Evolutionary conservation across 345 rosid species (phyloP).

Genomic region (Populus euphratica): DNA sequence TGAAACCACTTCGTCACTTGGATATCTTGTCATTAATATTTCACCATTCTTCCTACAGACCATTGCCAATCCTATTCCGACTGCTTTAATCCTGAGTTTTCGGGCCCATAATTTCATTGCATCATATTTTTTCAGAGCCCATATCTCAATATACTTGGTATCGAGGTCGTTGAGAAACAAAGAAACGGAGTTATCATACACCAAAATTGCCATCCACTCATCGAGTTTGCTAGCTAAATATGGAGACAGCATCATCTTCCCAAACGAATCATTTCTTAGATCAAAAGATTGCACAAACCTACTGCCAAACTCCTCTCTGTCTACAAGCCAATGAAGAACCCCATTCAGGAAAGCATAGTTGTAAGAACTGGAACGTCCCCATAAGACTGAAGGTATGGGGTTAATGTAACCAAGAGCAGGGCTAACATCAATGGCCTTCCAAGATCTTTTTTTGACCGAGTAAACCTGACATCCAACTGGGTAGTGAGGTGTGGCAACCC

Average conservation of each 20-base stretch:
- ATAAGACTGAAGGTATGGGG: no score
- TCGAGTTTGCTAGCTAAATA: neutral
- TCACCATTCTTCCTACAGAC: neutral
- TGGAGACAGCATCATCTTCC: neutral
- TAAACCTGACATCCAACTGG: neutral
- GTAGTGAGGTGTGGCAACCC: neutral
- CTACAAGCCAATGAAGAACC: neutral
- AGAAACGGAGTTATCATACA: neutral
- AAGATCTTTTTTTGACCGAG: neutral
- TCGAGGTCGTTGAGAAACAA: neutral
- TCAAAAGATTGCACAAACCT: neutral
- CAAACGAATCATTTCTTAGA: neutral
- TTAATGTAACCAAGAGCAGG: neutral
- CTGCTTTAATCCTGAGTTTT: neutral
- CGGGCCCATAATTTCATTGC: neutral
- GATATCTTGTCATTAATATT: neutral
- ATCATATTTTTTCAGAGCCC: neutral
- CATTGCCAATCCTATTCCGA: neutral
- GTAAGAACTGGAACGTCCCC: neutral
- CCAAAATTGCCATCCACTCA: neutral
- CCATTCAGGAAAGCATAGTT: neutral
- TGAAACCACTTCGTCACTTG: no score
- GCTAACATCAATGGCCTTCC: neutral
- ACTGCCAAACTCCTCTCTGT: neutral
- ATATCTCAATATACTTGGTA: neutral